Evolutionary conservation across 768 basidiomycete species (phyloP).

Genomic region (Phylloporus sp.): DNA sequence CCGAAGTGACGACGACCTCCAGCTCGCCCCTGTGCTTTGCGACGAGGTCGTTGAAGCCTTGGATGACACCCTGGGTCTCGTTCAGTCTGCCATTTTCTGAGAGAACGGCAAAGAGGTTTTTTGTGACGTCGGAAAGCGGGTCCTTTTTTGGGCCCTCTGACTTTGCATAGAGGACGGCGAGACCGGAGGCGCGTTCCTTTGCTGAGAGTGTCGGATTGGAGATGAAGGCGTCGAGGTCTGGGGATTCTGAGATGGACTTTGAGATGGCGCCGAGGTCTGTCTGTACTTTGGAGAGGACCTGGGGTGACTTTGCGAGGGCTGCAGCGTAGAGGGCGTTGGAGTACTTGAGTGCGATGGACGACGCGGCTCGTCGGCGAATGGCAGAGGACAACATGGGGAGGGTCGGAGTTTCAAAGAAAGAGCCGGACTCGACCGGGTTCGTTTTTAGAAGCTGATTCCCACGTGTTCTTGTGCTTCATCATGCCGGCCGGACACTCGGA

Average conservation of each 20-base stretch:
- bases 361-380: slow-evolving; percentile 65
- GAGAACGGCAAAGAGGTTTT: slow-evolving; percentile 85
- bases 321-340: slow-evolving; percentile 79
- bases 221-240: slow-evolving; percentile 68
- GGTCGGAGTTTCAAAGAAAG: neutral
- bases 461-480: neutral
- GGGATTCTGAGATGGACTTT: slow-evolving; percentile 58
- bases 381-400: slow-evolving; percentile 52
- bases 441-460: slow-evolving; percentile 6
- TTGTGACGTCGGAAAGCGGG: slow-evolving; percentile 77
- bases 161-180: slow-evolving; percentile 62
- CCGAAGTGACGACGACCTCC: slow-evolving; percentile 88
- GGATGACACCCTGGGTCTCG: slow-evolving; percentile 81
- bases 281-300: slow-evolving; percentile 80
- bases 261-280: slow-evolving; percentile 72
- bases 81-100: slow-evolving; percentile 89
- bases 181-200: slow-evolving; percentile 65
- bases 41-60: slow-evolving; percentile 88
- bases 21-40: slow-evolving; percentile 89
- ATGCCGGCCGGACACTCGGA: slow-evolving; percentile 36
- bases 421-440: slow-evolving; percentile 8
- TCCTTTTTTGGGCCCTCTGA: slow-evolving; percentile 72
- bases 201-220: slow-evolving; percentile 87
- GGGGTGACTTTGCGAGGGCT: slow-evolving; percentile 77
- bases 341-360: slow-evolving; percentile 76